Conservation (phyloP, 495 filamentous ascomycete genomes). For the Penicillium odoratum region DNA sequence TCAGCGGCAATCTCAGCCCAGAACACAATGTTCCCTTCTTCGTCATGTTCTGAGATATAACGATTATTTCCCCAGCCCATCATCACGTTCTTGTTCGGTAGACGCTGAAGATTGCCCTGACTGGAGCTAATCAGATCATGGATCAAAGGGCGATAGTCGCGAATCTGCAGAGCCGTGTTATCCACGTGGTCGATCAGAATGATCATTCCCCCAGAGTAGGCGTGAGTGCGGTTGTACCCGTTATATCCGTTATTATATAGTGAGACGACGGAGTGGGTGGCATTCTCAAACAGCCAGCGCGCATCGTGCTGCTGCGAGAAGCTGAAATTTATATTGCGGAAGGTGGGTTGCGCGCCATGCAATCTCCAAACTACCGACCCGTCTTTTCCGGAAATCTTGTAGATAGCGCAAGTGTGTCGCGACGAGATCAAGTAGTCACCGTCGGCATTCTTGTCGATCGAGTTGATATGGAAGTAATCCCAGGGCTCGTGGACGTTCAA, state of each 20-base stretch:
- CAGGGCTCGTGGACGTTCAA: constrained; percentile 48
- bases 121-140: constrained; percentile 53
- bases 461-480: constrained; percentile 69
- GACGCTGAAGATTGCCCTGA: constrained; percentile 60
- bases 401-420: constrained; percentile 57
- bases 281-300: constrained; percentile 52
- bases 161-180: constrained; percentile 49
- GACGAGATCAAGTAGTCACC: constrained; percentile 62
- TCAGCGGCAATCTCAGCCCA: constrained; percentile 41
- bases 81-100: constrained; percentile 55
- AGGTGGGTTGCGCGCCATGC: constrained; percentile 50
- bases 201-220: constrained; percentile 57
- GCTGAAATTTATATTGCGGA: constrained; percentile 50
- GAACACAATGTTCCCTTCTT: constrained; percentile 54
- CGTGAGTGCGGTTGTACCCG: constrained; percentile 47
- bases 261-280: constrained; percentile 51
- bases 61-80: constrained; percentile 63
- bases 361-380: constrained; percentile 60
- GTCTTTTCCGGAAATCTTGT: constrained; percentile 59
- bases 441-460: constrained; percentile 56
- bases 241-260: constrained; percentile 59
- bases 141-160: constrained; percentile 42
- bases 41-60: constrained; percentile 57
- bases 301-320: constrained; percentile 67
- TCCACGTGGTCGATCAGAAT: constrained; percentile 54